These are phyloP conservation scores for Coemansia sp. DNA, from an alignment of 192 early-diverging fungal species.

Conservation along the genomic window DNA sequence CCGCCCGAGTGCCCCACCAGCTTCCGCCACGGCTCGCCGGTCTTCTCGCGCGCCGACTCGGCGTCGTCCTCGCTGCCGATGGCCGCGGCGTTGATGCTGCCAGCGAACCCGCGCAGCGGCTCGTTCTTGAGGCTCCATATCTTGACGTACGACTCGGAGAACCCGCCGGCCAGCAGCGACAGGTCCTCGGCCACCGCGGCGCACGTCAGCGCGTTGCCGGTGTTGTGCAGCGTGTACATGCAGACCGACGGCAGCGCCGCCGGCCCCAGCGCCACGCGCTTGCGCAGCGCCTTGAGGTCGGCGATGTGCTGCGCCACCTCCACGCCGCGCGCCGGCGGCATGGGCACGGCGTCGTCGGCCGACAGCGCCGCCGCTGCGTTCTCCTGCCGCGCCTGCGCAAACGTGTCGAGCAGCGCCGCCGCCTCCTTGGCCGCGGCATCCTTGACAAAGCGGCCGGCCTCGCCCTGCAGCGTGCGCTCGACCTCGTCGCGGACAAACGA, in stretches of 20 bases:
- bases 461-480: conserved; percentile 75
- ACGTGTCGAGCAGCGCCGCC: conserved; percentile 58
- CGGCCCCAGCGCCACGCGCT: conserved; percentile 69
- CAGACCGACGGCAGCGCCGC: conserved; percentile 84
- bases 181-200: conserved; percentile 81
- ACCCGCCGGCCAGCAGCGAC: conserved; percentile 84
- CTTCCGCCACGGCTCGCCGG: conserved; percentile 61
- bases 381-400: conserved; percentile 67
- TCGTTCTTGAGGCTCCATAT: conserved; percentile 89
- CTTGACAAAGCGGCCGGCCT: conserved; percentile 53
- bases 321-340: conserved; percentile 62
- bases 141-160: conserved; percentile 91
- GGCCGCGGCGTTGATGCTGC: conserved; percentile 61
- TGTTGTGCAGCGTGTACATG: conserved; percentile 97
- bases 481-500: conserved; percentile 76
- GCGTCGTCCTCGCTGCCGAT: conserved; percentile 63
- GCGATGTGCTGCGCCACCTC: conserved; percentile 84
- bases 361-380: conserved; percentile 61
- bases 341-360: conserved; percentile 38
- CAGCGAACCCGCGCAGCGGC: conserved; percentile 66
- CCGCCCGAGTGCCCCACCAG: conserved; percentile 92
- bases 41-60: conserved; percentile 63
- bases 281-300: conserved; percentile 72
- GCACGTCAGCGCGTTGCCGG: conserved; percentile 83
- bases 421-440: conserved; percentile 31